Percentiles rank a stretch among this genome's conserved stretches.
These are phyloP conservation scores for Penicillium daleae DNA, from an alignment of 495 filamentous ascomycete species.

Conservation along the genomic window DNA sequence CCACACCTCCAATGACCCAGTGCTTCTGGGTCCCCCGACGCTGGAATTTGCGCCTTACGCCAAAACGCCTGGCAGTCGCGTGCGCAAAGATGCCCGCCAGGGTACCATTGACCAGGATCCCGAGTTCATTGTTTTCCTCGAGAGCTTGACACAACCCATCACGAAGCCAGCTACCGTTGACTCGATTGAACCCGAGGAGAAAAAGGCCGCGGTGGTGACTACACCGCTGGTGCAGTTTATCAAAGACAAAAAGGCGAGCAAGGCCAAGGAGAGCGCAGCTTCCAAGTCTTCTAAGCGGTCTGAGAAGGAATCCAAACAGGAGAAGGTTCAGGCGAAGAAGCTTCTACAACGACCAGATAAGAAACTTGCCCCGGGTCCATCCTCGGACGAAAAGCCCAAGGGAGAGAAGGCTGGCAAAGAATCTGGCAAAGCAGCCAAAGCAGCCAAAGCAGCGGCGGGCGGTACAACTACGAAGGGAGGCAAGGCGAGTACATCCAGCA, in stretches of 20 bases:
- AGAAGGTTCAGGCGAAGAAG: conserved; percentile 59
- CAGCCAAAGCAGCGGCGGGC: conserved; percentile 56
- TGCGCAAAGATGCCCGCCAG: conserved; percentile 78
- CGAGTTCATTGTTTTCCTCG: conserved; percentile 91
- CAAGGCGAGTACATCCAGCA: conserved; percentile 33
- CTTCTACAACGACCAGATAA: conserved; percentile 48
- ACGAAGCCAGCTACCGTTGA: conserved; percentile 57
- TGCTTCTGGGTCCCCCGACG: conserved; percentile 71
- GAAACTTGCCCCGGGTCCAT: conserved; percentile 38
- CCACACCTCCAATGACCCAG: conserved; percentile 66
- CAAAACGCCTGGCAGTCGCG: conserved; percentile 70
- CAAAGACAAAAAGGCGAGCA: conserved; percentile 86
- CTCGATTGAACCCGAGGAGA: conserved; percentile 50
- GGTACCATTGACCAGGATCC: conserved; percentile 95
- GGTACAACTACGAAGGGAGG: conserved; percentile 33
- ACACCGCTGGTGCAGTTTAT: conserved; percentile 92
- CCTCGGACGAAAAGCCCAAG: conserved; percentile 55
- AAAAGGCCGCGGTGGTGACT: conserved; percentile 70
- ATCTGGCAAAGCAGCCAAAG: conserved; percentile 78
- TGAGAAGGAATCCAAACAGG: conserved; percentile 61
- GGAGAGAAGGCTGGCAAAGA: conserved; percentile 70
- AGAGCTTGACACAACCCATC: conserved; percentile 80
- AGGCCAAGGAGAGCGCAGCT: conserved; percentile 68
- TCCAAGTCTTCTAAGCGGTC: conserved; percentile 62
- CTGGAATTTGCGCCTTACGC: conserved; percentile 84